Evolutionary conservation across 169 alveolate genomes (phyloP).

Genomic region (Plasmodium vivax): DNA sequence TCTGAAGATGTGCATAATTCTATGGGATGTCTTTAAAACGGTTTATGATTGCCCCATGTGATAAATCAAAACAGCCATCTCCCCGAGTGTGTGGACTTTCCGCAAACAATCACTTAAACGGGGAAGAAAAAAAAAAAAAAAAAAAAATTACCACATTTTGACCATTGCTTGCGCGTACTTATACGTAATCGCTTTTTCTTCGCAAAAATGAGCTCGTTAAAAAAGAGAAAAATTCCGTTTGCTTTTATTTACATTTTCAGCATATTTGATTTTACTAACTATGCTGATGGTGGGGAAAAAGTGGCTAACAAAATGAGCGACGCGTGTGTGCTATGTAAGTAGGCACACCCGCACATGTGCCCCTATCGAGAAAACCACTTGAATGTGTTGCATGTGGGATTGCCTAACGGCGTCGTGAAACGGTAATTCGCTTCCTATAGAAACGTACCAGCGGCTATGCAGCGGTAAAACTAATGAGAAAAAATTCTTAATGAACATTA

Average conservation of each 20-base stretch:
- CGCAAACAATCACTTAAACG: not conserved
- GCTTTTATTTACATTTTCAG: not conserved
- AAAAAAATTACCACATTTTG: not conserved
- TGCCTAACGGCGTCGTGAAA: not conserved
- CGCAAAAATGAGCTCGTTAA: not conserved
- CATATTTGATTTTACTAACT: not conserved
- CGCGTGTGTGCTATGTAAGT: not conserved
- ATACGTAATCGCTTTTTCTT: not conserved
- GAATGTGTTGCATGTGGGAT: not conserved
- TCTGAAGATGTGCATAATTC: not conserved
- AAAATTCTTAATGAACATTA: not conserved
- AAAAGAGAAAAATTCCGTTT: not conserved
- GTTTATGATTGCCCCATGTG: not conserved
- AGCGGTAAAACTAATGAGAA: not conserved
- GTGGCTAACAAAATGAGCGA: not conserved
- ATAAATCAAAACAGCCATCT: not conserved
- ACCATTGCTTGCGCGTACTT: not conserved
- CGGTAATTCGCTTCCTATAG: not conserved
- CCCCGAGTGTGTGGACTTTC: not conserved
- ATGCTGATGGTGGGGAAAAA: not conserved
- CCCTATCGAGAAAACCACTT: not conserved
- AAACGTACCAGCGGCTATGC: not conserved
- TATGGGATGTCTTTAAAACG: not conserved
- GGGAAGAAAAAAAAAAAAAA: not conserved
- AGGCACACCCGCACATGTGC: not conserved